Evolutionary conservation across 169 alveolate genomes (phyloP).

Genomic region (Babesia ovis): DNA sequence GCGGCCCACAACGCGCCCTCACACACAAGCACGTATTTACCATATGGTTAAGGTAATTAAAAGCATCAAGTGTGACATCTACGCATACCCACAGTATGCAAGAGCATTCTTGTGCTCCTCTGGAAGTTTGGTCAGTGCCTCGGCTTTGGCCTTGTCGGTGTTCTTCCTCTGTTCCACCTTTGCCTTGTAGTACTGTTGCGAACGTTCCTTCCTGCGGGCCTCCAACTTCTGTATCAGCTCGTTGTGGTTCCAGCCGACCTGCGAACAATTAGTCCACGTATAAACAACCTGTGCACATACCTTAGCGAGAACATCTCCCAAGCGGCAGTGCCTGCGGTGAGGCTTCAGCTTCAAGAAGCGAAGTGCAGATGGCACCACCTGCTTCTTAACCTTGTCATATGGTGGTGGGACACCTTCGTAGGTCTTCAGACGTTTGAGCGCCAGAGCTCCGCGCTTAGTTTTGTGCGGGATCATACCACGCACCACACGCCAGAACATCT

Average conservation of each 20-base stretch:
- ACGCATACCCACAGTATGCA: slow-evolving; percentile 30
- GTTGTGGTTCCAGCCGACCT: slow-evolving; percentile 92
- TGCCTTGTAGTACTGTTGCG: slow-evolving; percentile 81
- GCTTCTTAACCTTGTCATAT: slow-evolving; percentile 90
- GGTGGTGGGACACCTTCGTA: slow-evolving; percentile 95
- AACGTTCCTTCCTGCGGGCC: slow-evolving; percentile 88
- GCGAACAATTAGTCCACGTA: background rate
- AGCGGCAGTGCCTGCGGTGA: slow-evolving; percentile 80
- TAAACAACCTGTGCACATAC: slow-evolving; percentile 4
- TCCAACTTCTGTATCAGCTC: slow-evolving; percentile 86
- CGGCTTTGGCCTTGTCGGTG: slow-evolving; percentile 54
- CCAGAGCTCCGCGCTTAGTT: slow-evolving; percentile 96
- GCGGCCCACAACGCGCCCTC: slow-evolving; percentile 3
- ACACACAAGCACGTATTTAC: slow-evolving; percentile 2
- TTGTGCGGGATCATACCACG: slow-evolving; percentile 99
- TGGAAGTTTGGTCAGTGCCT: slow-evolving; percentile 54
- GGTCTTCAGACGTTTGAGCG: slow-evolving; percentile 91
- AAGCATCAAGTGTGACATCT: background rate
- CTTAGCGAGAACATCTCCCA: slow-evolving; percentile 89
- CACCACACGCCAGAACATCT: slow-evolving; percentile 95
- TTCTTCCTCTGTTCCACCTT: slow-evolving; percentile 67
- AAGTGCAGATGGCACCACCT: slow-evolving; percentile 92
- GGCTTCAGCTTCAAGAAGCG: slow-evolving; percentile 87
- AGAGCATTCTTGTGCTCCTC: slow-evolving; percentile 56
- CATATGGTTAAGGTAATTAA: slow-evolving; percentile 7